Conservation (phyloP, 2,329 filamentous ascomycete genomes). For the Remersonia thermophila region DNA sequence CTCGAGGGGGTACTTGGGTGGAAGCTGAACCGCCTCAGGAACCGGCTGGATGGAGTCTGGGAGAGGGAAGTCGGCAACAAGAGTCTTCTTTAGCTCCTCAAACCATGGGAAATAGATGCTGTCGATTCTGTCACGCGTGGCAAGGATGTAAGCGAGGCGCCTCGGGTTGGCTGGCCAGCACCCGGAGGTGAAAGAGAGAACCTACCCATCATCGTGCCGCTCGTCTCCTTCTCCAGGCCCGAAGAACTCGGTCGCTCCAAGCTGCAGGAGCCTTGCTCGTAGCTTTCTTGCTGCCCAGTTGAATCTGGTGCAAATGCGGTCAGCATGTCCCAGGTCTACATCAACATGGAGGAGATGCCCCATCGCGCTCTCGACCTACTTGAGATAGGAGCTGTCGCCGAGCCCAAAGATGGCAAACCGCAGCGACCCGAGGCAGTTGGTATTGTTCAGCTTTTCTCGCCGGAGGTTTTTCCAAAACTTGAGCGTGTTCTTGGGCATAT, state of each 20-base stretch:
- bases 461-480: constrained; percentile 77
- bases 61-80: constrained; percentile 58
- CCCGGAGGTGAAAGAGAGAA: too few relatives aligned
- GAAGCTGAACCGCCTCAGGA: constrained; percentile 58
- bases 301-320: constrained; percentile 41
- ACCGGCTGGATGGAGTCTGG: constrained; percentile 57
- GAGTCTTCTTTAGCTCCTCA: constrained; percentile 49
- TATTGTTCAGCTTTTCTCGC: constrained; percentile 57
- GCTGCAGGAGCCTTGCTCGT: constrained; percentile 67
- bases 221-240: constrained; percentile 82
- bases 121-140: constrained; percentile 49
- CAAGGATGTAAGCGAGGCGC: neutral
- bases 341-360: too few relatives aligned
- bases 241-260: constrained; percentile 68
- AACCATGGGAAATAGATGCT: constrained; percentile 73
- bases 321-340: too few relatives aligned
- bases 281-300: constrained; percentile 90
- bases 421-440: constrained; percentile 54
- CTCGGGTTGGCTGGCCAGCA: too few relatives aligned
- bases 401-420: constrained; percentile 80
- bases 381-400: constrained; percentile 87
- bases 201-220: constrained; percentile 80
- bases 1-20: constrained; percentile 52
- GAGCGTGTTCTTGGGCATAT: constrained; percentile 73
- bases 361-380: constrained; percentile 47